These are phyloP conservation scores for Lipomyces mesembrius DNA, from an alignment of 805 yeast genomes.

Conservation along the genomic window DNA sequence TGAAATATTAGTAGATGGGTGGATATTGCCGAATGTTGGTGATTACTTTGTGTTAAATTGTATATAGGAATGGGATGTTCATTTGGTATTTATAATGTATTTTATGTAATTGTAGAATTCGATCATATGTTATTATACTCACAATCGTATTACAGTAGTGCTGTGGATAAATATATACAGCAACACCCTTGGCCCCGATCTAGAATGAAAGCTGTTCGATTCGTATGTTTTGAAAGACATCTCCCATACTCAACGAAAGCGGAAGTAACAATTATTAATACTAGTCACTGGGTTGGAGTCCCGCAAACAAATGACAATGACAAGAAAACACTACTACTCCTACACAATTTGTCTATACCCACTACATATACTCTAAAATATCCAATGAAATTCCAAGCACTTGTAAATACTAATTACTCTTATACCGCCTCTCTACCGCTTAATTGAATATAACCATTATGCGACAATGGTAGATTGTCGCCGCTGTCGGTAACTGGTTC, in stretches of 20 bases:
- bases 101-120: neutral
- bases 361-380: neutral
- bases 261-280: neutral
- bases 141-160: neutral
- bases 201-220: neutral
- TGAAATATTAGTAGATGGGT: conserved; percentile 43
- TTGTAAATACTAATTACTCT: neutral
- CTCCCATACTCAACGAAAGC: too few species aligned
- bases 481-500: neutral
- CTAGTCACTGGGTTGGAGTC: neutral
- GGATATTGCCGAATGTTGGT: neutral
- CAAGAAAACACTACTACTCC: neutral
- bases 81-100: neutral
- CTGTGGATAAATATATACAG: neutral
- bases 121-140: neutral
- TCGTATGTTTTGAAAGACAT: neutral
- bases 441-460: neutral
- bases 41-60: neutral
- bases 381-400: neutral
- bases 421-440: neutral
- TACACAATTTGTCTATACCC: neutral
- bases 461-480: neutral
- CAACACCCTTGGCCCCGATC: too few species aligned
- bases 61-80: neutral
- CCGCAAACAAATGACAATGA: neutral